Base-by-base conservation (phyloP, 805 yeast species). In the Pichia californica region DNA sequence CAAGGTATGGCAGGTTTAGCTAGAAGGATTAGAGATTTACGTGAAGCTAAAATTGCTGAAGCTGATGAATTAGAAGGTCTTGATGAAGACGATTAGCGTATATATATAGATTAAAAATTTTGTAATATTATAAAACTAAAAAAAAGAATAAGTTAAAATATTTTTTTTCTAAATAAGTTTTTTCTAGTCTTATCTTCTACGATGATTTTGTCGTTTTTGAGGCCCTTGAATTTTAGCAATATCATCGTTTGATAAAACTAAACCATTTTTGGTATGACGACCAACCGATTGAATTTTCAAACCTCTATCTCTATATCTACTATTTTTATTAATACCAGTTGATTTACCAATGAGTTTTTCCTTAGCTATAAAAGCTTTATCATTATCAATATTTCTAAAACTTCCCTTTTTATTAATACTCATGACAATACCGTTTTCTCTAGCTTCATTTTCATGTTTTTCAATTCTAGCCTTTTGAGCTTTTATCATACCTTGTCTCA, bases 351-450 rank as follows among this genome's bases (percentile, higher is more conserved):
- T 67, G 34, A 80, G 56, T 45, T 69, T 76, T 32, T 76, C 70
- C n/a, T 68, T 54, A 11, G 69, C 62, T 13, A 79, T 74, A 15
- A 71, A 71, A 7, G 81, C 79, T 44, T 68, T 67, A 38, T 82
- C 86, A 36, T 70, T 65, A 16, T 43, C 46, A 50, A 76, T 56
- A 43, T 68, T 68, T 54, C 93, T 69, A 44, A 81, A 67, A 48
- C 81, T 77, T 7, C 88, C 89, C 62, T 79, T 81, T 53, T 70
- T 72, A 23, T 73, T 79, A 54, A 75, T 80, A 4, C 95, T 79
- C 34, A 91, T 67, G n/a, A 93, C 74, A 43, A 91, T 85, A 13
- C 98, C 98, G 5, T 94, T 95, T 16, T 91, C 91, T 48, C 69
- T 74, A 7, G 99, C 97, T 40, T 86, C 88, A 40, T 71, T 67